phyloP scores from a whole-genome alignment of 2,329 filamentous ascomycete species.

The Alternaria alternata region DNA sequence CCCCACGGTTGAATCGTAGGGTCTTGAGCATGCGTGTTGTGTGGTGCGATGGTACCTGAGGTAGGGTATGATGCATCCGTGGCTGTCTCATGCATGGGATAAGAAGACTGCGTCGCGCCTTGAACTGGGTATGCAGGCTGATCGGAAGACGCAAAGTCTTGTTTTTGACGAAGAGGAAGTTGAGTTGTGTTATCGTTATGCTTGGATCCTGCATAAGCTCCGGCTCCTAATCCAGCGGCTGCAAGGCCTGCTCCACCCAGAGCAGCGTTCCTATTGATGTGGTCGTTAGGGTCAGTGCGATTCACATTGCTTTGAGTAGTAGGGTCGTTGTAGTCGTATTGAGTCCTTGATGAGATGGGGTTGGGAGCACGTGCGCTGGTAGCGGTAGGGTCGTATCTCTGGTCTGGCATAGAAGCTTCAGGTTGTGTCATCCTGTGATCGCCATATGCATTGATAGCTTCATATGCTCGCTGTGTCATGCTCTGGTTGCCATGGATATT shows the following conservation, averaged over 20 bases:
- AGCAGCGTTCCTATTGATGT: slow-evolving; percentile 35
- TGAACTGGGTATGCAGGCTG: slow-evolving; percentile 11
- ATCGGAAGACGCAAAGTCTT: slow-evolving; percentile 11
- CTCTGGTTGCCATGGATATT: not conserved
- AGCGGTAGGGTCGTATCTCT: slow-evolving; percentile 41
- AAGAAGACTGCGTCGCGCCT: slow-evolving; percentile 6
- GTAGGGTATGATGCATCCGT: slow-evolving; percentile 10
- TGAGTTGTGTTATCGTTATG: slow-evolving; percentile 20
- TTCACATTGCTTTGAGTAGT: slow-evolving; percentile 19
- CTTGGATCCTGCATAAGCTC: slow-evolving; percentile 20
- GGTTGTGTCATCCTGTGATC: slow-evolving; percentile 44
- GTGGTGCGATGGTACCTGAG: slow-evolving; percentile 19
- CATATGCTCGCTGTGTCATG: slow-evolving; percentile 35
- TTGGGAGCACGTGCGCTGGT: slow-evolving; percentile 33
- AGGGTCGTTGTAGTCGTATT: slow-evolving; percentile 30
- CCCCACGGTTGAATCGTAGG: slow-evolving; percentile 30
- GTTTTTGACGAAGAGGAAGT: slow-evolving; percentile 18
- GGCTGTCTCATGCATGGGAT: slow-evolving; percentile 15
- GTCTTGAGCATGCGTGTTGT: slow-evolving; percentile 34
- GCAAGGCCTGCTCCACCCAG: slow-evolving; percentile 29
- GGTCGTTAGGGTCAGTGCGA: slow-evolving; percentile 21
- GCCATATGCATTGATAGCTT: slow-evolving; percentile 40
- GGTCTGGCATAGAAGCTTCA: slow-evolving; percentile 40
- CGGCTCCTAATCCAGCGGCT: slow-evolving; percentile 23
- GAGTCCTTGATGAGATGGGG: slow-evolving; percentile 20